Conservation (phyloP, 2,329 filamentous ascomycete species). For the Tolypocladium sp. region DNA sequence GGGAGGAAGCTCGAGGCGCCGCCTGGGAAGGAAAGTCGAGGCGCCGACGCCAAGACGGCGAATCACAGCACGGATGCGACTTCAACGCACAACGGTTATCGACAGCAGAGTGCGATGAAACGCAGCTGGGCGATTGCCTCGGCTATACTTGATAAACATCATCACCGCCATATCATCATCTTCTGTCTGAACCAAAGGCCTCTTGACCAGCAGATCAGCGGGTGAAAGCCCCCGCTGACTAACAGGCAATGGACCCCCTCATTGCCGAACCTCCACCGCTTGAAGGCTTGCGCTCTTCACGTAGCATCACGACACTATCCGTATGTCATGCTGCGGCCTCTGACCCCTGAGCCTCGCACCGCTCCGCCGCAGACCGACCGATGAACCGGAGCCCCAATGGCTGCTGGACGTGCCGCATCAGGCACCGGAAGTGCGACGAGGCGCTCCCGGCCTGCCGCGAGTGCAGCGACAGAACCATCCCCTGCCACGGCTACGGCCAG, state of each 20-base stretch:
- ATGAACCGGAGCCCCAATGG: slow-evolving; percentile 11
- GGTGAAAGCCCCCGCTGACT: neutral
- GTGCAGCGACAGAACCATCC: slow-evolving; percentile 12
- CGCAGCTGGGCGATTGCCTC: too few relatives aligned
- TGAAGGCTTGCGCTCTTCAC: too few relatives aligned
- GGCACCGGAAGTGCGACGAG: slow-evolving; percentile 19
- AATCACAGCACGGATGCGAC: neutral
- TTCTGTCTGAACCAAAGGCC: too few relatives aligned
- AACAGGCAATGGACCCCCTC: neutral
- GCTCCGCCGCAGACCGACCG: neutral
- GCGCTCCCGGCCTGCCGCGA: slow-evolving; percentile 11
- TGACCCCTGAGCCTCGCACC: neutral
- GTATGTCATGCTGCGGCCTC: too few relatives aligned
- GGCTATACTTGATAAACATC: too few relatives aligned
- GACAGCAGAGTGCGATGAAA: too few relatives aligned
- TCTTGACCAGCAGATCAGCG: too few relatives aligned
- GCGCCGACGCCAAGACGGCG: neutral
- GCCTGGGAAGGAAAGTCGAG: slow-evolving; percentile 3
- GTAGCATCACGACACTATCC: too few relatives aligned
- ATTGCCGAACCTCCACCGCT: too few relatives aligned
- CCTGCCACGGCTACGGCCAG: slow-evolving; percentile 17
- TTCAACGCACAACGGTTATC: neutral
- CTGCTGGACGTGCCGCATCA: slow-evolving; percentile 19
- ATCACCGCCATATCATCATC: too few relatives aligned
- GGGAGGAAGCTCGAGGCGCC: slow-evolving; percentile 4